A percentile compares a stretch with the other conserved stretches of the same genome.
These are phyloP conservation scores for Nannizziopsis arthrosporioides DNA, from an alignment of 2,329 filamentous ascomycete genomes.

Conservation along the genomic window DNA sequence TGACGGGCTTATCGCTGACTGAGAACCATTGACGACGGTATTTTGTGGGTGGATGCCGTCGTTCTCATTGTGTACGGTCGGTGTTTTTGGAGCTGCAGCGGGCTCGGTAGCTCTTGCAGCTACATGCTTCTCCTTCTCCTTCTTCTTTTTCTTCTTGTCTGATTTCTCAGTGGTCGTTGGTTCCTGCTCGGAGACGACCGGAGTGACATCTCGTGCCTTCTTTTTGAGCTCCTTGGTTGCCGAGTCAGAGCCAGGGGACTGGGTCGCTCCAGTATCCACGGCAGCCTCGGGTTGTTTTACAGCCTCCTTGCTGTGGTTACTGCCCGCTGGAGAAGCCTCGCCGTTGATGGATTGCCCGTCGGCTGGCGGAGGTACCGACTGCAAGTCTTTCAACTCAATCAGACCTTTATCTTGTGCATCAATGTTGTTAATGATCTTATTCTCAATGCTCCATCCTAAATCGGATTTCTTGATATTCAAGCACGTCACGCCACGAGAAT, in stretches of 20 bases:
- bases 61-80: neutral
- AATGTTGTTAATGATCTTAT: constrained; percentile 69
- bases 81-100: constrained; percentile 1
- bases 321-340: constrained; percentile 32
- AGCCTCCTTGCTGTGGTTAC: constrained; percentile 35
- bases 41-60: neutral
- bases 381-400: constrained; percentile 62
- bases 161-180: constrained; percentile 41
- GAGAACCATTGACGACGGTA: neutral
- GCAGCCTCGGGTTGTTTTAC: constrained; percentile 30
- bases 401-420: constrained; percentile 64
- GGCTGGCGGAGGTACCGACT: constrained; percentile 35
- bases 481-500: constrained; percentile 92
- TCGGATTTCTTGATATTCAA: constrained; percentile 76
- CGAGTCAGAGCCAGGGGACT: constrained; percentile 24
- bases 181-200: constrained; percentile 20
- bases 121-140: constrained; percentile 33
- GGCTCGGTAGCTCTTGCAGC: constrained; percentile 36
- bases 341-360: constrained; percentile 38
- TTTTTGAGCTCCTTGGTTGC: constrained; percentile 34
- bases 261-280: constrained; percentile 18
- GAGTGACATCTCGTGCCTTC: constrained; percentile 27
- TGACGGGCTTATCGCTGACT: neutral
- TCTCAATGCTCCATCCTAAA: constrained; percentile 81
- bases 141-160: constrained; percentile 63